Percentiles rank a stretch among this genome's conserved stretches.
These are phyloP conservation scores for Beauveria brongniartii DNA, from an alignment of 2,329 filamentous ascomycete genomes.

Conservation along the genomic window DNA sequence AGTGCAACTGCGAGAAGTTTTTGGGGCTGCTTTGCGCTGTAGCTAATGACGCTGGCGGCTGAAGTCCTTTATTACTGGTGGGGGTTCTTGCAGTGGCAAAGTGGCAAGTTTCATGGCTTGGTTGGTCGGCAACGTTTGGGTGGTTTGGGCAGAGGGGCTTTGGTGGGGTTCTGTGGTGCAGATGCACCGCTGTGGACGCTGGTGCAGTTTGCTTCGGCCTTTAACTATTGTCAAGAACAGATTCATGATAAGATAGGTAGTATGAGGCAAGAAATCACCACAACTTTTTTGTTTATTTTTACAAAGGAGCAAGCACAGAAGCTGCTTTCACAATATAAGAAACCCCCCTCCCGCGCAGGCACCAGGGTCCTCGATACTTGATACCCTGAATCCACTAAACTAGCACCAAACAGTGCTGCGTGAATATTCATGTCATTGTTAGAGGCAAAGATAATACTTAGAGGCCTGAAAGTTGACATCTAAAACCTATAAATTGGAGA, in stretches of 20 bases:
- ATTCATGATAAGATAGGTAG: too few relatives aligned
- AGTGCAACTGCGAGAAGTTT: background rate
- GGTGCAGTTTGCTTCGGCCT: background rate
- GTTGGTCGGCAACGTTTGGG: background rate
- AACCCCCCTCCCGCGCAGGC: too few relatives aligned
- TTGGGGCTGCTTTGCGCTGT: background rate
- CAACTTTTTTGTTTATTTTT: too few relatives aligned
- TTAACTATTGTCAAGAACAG: too few relatives aligned
- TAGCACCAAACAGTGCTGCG: background rate
- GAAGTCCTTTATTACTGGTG: background rate
- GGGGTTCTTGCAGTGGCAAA: background rate
- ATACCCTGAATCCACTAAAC: background rate
- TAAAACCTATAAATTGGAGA: background rate
- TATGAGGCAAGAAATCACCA: too few relatives aligned
- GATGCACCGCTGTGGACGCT: background rate
- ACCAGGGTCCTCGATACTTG: background rate
- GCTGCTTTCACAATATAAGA: too few relatives aligned
- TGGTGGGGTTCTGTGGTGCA: background rate
- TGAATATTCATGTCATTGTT: conserved; percentile 2
- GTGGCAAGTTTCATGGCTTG: background rate
- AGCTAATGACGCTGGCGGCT: background rate
- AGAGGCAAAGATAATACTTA: background rate
- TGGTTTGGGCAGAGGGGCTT: background rate
- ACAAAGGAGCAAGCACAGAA: too few relatives aligned
- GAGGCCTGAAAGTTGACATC: background rate